Evolutionary conservation across 2,329 filamentous ascomycete genomes (phyloP).

Genomic region (Bimuria novae-zelandiae): DNA sequence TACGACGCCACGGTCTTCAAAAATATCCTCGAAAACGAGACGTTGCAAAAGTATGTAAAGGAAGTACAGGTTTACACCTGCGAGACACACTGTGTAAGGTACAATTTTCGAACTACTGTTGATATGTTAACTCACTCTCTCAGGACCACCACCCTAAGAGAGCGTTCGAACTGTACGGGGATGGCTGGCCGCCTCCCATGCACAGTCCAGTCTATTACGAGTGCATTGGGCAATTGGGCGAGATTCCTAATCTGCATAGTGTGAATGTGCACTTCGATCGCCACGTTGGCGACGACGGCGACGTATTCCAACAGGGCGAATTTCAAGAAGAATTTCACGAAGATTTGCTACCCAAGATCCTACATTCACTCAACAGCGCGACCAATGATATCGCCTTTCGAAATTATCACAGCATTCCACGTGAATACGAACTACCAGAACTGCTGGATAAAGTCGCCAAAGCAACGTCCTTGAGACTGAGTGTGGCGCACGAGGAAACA

Average conservation of each 20-base stretch:
- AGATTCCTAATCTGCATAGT: constrained; percentile 5
- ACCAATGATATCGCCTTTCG: no score
- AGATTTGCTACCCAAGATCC: no score
- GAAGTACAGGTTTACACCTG: constrained; percentile 12
- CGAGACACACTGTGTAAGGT: constrained; percentile 10
- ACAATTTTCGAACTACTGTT: not conserved
- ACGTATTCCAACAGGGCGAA: no score
- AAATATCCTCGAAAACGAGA: constrained; percentile 5
- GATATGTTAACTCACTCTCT: not conserved
- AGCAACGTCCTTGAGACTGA: constrained; percentile 9
- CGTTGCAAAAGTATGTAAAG: constrained; percentile 1
- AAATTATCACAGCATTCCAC: not conserved
- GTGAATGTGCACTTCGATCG: constrained; percentile 11
- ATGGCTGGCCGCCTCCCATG: not conserved
- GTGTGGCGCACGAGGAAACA: constrained; percentile 4
- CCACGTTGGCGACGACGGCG: not conserved
- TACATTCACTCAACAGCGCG: no score
- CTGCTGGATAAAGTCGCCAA: not conserved
- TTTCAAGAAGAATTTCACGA: no score
- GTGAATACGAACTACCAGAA: not conserved
- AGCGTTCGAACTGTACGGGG: not conserved
- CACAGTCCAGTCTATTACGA: not conserved
- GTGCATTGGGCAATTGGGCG: not conserved
- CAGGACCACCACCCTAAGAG: not conserved
- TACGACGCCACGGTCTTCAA: constrained; percentile 10